These are phyloP conservation scores for Tulasnella sp. DNA, from an alignment of 768 basidiomycete genomes.

Conservation along the genomic window DNA sequence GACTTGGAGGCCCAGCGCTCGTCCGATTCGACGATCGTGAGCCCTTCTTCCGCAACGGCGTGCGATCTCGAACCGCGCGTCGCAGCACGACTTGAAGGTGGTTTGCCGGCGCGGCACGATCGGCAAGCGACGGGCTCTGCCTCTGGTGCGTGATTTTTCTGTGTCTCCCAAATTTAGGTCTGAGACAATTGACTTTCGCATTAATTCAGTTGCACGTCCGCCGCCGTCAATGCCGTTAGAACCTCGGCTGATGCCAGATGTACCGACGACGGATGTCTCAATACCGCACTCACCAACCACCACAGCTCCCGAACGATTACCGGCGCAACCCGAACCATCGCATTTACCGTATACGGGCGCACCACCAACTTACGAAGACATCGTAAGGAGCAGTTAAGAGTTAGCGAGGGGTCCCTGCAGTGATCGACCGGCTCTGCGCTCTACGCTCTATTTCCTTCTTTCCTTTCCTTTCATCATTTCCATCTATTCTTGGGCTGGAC, in stretches of 20 bases:
- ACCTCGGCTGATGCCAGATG: not conserved
- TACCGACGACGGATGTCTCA: not conserved
- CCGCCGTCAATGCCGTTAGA: not conserved
- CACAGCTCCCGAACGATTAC: not conserved
- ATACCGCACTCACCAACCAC: too few relatives aligned
- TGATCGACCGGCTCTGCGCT: too few relatives aligned
- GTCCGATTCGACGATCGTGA: not conserved
- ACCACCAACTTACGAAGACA: not conserved
- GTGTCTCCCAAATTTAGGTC: not conserved
- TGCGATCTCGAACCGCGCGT: not conserved
- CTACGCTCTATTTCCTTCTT: not conserved
- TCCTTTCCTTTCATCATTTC: not conserved
- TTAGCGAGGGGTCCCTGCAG: too few relatives aligned
- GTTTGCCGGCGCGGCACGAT: not conserved
- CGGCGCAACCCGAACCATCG: not conserved
- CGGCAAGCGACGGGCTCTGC: not conserved
- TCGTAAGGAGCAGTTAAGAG: not conserved
- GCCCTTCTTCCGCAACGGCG: too few relatives aligned
- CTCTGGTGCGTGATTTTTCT: not conserved
- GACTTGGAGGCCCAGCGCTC: not conserved
- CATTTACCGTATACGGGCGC: not conserved
- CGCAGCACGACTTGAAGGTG: not conserved
- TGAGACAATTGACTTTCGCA: not conserved
- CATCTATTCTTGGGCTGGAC: too few relatives aligned
- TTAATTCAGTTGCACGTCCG: not conserved